Base-by-base conservation (phyloP, 768 basidiomycete genomes). In the Lactarius indigo region DNA sequence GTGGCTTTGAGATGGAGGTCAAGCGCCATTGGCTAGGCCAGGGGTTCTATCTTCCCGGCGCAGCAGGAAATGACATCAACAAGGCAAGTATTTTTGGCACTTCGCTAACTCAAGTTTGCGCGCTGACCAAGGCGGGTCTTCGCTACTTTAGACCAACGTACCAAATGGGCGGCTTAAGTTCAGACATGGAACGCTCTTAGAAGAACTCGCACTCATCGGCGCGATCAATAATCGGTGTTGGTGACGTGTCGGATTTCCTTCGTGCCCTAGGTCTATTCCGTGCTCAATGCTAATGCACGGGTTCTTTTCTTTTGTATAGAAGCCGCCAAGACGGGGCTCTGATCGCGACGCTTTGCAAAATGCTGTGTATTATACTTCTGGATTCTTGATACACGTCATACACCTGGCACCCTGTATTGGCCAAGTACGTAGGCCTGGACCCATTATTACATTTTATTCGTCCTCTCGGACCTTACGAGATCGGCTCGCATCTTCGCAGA, bases 1-100 rank as follows among this genome's bases (percentile, higher is more conserved):
- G 92, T 72, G 97, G 97, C 1, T 98, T 98, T 75, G 97, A 99
- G 78, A 98, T 98, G 95, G 91, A 96, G 75, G 76, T 98, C 73
- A 98, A 98, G 79, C 88, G 92, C 12, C 94, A 92, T 75, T 96
- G 94, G 94, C 81, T 99, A 3, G 97, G 97, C 1, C 85, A 91
- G 70, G 79, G 90, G 63, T 99, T 94, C 94, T 98, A 94, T 77
- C 82, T 95, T 9, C 91, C 94, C 3, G 97, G 97, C 23, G 88
- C 92, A 1, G 87, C 87, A 7, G 97, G 97, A 3, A 99, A 99
- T 75, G 93, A 96, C 72, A 98, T 98, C 65, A 82, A 97, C 76
- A 98, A 97, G 86, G 94, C 91, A 56, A 44, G 68, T 65, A 5
- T 20, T 12, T 26, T 71, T 64, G 39, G 61, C 23, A 23, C 15